These are phyloP conservation scores for Nymphaea thermarum DNA, from an alignment of 164 flowering plant genomes.

Conservation along the genomic window DNA sequence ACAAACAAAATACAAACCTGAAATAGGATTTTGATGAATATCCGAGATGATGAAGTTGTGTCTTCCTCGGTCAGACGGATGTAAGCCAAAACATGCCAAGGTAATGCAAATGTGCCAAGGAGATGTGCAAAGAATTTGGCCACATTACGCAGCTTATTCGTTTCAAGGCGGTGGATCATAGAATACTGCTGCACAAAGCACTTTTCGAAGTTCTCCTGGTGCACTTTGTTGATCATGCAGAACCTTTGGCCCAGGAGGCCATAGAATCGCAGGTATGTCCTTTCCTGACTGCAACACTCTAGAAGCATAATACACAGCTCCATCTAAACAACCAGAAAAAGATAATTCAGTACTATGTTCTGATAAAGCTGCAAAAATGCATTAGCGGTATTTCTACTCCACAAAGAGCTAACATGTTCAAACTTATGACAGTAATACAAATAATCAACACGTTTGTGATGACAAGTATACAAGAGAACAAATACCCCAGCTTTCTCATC, in stretches of 20 bases:
- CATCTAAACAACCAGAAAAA: conserved; percentile 44
- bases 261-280: conserved; percentile 85
- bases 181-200: conserved; percentile 93
- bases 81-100: conserved; percentile 89
- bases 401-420: too few species aligned
- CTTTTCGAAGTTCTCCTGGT: conserved; percentile 86
- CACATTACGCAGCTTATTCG: conserved; percentile 85
- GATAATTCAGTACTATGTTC: not conserved
- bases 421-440: too few species aligned
- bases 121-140: conserved; percentile 96
- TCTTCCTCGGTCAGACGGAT: conserved; percentile 92
- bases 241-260: conserved; percentile 91
- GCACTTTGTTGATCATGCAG: conserved; percentile 82
- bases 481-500: too few species aligned
- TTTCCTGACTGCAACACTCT: conserved; percentile 96
- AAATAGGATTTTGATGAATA: conserved; percentile 88
- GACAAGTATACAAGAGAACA: too few species aligned
- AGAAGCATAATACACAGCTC: conserved; percentile 89
- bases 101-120: conserved; percentile 87
- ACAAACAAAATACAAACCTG: conserved; percentile 29
- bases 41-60: conserved; percentile 94
- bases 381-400: too few species aligned
- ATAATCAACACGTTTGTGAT: too few species aligned
- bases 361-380: too few species aligned
- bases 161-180: conserved; percentile 88